A percentile compares a stretch with the other conserved stretches of the same genome.
Conservation (phyloP, 371 early-diverging fungal species). For the Rhizomucor miehei region DNA sequence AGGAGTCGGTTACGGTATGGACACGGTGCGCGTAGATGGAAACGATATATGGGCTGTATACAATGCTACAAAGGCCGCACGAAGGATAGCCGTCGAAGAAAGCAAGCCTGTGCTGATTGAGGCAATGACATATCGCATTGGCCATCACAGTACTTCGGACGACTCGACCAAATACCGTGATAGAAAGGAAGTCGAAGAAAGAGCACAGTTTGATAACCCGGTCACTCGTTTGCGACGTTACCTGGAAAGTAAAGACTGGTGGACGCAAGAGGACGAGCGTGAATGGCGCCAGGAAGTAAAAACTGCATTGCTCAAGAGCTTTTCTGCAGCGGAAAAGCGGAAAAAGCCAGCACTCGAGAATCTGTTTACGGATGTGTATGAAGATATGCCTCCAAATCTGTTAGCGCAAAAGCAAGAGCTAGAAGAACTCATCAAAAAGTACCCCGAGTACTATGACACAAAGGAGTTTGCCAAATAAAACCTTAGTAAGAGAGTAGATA, state of each 20-base stretch:
- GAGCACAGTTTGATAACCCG: conserved; percentile 80
- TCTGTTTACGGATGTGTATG: conserved; percentile 94
- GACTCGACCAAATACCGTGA: conserved; percentile 91
- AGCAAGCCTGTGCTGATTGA: conserved; percentile 92
- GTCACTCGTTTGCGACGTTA: conserved; percentile 89
- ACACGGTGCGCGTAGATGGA: conserved; percentile 96
- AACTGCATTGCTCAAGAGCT: conserved; percentile 75
- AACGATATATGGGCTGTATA: conserved; percentile 97
- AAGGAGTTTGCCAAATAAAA: conserved; percentile 35
- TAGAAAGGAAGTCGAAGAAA: conserved; percentile 84
- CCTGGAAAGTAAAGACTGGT: conserved; percentile 82
- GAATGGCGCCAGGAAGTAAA: conserved; percentile 56
- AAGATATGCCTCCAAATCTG: conserved; percentile 75
- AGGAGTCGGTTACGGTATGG: conserved; percentile 95
- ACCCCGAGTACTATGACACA: conserved; percentile 83
- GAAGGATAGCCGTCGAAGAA: conserved; percentile 77
- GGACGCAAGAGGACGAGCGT: conserved; percentile 81
- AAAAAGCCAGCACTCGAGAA: conserved; percentile 85
- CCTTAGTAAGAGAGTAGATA: no score
- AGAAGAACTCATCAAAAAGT: conserved; percentile 73
- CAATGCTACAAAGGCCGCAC: conserved; percentile 84
- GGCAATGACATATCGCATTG: conserved; percentile 96
- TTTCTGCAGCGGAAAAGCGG: conserved; percentile 81
- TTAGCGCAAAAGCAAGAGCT: conserved; percentile 79
- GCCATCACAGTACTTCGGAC: conserved; percentile 97